Percentiles rank a stretch among this genome's conserved stretches.
Conservation (phyloP, 192 early-diverging fungal species). For the Backusella westeae region DNA sequence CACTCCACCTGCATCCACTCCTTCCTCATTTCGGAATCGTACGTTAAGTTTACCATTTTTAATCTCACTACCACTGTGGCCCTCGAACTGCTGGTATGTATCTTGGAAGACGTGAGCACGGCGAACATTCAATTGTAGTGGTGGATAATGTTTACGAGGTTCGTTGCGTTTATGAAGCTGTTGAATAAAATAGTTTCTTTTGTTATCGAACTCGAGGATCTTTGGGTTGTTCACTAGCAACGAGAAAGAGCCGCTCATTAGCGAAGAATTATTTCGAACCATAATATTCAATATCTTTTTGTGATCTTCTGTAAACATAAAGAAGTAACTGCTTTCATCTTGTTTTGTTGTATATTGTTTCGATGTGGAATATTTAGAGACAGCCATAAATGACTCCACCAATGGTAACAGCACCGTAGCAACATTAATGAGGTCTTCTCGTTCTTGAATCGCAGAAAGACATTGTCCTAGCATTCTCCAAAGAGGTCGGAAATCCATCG, state of each 20-base stretch:
- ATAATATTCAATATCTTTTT: constrained; percentile 95
- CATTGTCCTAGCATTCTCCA: constrained; percentile 78
- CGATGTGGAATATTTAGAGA: constrained; percentile 81
- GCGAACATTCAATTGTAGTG: constrained; percentile 88
- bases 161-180: constrained; percentile 84
- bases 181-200: constrained; percentile 95
- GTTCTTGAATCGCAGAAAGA: constrained; percentile 67
- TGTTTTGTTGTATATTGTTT: constrained; percentile 13
- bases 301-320: constrained; percentile 88
- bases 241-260: constrained; percentile 96
- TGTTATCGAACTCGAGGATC: constrained; percentile 98
- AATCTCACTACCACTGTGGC: constrained; percentile 86
- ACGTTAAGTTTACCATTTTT: constrained; percentile 92
- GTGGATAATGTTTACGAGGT: constrained; percentile 58
- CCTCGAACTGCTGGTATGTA: constrained; percentile 90
- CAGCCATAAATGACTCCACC: constrained; percentile 98
- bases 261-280: constrained; percentile 92
- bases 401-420: constrained; percentile 89
- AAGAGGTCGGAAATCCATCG: constrained; percentile 54
- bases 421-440: constrained; percentile 79
- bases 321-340: constrained; percentile 61
- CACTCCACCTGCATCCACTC: constrained; percentile 96
- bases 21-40: constrained; percentile 93
- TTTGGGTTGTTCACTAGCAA: constrained; percentile 94
- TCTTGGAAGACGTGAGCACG: constrained; percentile 94